A percentile compares a stretch with the other conserved stretches of the same genome.
Evolutionary conservation across 805 yeast genomes (phyloP).

Genomic region (Isabelozyma pseudorhagii): DNA sequence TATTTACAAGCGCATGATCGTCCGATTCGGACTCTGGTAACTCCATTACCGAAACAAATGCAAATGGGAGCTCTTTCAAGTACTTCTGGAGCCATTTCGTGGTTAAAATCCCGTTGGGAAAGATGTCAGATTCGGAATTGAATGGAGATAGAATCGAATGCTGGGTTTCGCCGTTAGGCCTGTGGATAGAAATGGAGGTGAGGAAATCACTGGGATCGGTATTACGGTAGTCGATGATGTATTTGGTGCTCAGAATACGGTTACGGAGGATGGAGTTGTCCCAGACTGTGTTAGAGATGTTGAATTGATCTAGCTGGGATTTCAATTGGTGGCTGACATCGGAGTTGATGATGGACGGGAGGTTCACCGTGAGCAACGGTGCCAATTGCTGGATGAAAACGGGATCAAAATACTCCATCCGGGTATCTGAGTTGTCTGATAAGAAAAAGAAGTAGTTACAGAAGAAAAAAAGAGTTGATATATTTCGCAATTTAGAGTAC

Average conservation of each 20-base stretch:
- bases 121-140: slow-evolving; percentile 23
- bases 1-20: slow-evolving; percentile 10
- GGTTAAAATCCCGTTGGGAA: slow-evolving; percentile 29
- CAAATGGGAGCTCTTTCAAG: slow-evolving; percentile 27
- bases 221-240: slow-evolving; percentile 16
- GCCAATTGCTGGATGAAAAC: slow-evolving; percentile 30
- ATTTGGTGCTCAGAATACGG: slow-evolving; percentile 31
- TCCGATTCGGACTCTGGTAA: slow-evolving; percentile 12
- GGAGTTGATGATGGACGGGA: not conserved
- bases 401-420: slow-evolving; percentile 32
- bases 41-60: slow-evolving; percentile 16
- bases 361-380: slow-evolving; percentile 23
- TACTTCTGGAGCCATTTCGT: slow-evolving; percentile 36
- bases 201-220: slow-evolving; percentile 2
- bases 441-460: not conserved
- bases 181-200: not conserved
- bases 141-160: slow-evolving; percentile 39
- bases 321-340: not conserved
- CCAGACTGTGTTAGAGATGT: slow-evolving; percentile 25
- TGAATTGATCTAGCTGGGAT: slow-evolving; percentile 9
- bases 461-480: not conserved
- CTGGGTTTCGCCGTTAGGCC: slow-evolving; percentile 1
- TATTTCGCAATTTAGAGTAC: not conserved
- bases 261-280: slow-evolving; percentile 36
- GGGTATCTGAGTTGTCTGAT: not conserved